Conservation (phyloP, 225 moss, liverwort and hornwort genomes). For the Marchantia polymorpha region DNA sequence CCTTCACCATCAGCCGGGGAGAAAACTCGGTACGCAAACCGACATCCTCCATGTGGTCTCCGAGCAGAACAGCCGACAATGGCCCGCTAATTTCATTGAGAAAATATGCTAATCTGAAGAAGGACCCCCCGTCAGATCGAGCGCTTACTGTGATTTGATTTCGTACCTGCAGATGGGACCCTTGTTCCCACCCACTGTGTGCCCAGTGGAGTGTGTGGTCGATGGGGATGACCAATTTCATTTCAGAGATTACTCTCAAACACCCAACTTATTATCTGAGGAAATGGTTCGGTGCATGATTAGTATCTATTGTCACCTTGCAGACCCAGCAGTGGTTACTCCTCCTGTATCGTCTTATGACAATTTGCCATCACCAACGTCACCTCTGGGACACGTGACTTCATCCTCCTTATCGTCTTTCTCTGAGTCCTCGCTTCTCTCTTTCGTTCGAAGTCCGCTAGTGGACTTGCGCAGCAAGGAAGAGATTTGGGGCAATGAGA, state of each 20-base stretch:
- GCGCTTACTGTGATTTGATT: conserved; percentile 14
- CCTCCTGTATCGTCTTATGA: conserved; percentile 36
- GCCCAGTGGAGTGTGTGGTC: conserved; percentile 29
- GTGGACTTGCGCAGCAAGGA: conserved; percentile 72
- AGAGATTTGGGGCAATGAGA: conserved; percentile 67
- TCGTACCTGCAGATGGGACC: conserved; percentile 31
- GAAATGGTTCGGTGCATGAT: conserved; percentile 92
- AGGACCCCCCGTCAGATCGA: neutral
- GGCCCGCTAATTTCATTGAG: neutral
- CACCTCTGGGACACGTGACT: conserved; percentile 51
- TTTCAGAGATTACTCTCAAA: conserved; percentile 39
- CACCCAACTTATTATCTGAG: conserved; percentile 66
- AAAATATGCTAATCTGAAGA: neutral
- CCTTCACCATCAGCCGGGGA: neutral
- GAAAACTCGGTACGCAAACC: conserved; percentile 23
- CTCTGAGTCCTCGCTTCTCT: conserved; percentile 69
- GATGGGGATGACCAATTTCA: conserved; percentile 20
- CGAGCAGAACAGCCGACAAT: neutral
- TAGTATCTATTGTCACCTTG: conserved; percentile 72
- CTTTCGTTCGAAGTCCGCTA: conserved; percentile 69
- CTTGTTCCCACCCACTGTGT: conserved; percentile 19
- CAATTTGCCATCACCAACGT: conserved; percentile 55
- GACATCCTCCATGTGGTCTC: neutral
- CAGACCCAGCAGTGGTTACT: conserved; percentile 52
- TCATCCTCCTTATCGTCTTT: conserved; percentile 54